Conservation (phyloP, 2,329 filamentous ascomycete genomes). For the Thelonectria olida region DNA sequence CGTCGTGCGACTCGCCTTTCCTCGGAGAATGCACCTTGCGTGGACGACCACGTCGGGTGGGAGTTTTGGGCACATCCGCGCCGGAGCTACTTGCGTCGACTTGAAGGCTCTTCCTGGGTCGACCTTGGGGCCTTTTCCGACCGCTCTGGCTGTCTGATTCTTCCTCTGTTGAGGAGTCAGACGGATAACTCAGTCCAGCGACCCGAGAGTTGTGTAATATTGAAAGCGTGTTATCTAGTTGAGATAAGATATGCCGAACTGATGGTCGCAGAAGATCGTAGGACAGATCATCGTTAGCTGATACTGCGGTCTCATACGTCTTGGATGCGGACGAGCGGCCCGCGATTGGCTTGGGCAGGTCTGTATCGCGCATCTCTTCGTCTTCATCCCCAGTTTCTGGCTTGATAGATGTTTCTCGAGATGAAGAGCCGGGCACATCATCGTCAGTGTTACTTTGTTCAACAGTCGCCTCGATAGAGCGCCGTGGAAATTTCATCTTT, state of each 20-base stretch:
- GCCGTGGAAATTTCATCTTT: constrained; percentile 27
- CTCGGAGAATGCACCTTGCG: constrained; percentile 50
- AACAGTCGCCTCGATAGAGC: constrained; percentile 29
- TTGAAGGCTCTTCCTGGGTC: constrained; percentile 33
- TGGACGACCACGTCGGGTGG: constrained; percentile 49
- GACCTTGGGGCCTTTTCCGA: constrained; percentile 39
- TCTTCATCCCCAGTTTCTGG: constrained; percentile 30
- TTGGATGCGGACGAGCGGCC: constrained; percentile 14
- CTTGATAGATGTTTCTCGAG: constrained; percentile 30
- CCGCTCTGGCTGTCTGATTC: constrained; percentile 43
- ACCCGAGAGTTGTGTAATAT: constrained; percentile 75
- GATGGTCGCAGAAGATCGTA: constrained; percentile 71
- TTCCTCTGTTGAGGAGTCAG: constrained; percentile 51
- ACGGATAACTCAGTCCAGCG: constrained; percentile 52
- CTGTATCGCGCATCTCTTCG: constrained; percentile 22
- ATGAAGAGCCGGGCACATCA: constrained; percentile 14
- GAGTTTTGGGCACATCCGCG: constrained; percentile 13
- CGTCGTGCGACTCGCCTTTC: constrained; percentile 56
- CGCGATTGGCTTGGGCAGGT: background rate
- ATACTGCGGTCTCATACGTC: constrained; percentile 61
- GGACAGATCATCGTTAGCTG: constrained; percentile 77
- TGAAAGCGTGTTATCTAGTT: constrained; percentile 74
- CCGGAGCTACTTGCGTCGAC: constrained; percentile 21
- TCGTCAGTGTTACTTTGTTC: constrained; percentile 15
- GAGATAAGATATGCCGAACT: constrained; percentile 74